Evolutionary conservation across 2,329 filamentous ascomycete genomes (phyloP), one percentile per base, ranked within the genome.

Genomic region (Diaporthe amygdali): DNA sequence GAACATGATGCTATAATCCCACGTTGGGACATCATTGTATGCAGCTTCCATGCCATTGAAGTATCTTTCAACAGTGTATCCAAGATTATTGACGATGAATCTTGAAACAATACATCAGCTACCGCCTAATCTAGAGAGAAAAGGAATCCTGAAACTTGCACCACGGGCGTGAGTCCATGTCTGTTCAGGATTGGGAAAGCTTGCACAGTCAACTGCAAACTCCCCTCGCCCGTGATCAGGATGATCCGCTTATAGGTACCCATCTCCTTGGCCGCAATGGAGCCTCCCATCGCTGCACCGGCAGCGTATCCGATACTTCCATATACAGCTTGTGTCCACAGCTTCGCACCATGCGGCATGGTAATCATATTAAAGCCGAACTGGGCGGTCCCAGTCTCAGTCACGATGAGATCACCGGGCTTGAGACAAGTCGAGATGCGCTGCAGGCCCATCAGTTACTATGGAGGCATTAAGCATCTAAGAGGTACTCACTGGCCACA

Each of bases 211-310:
- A 75, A 68, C 64, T 75, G 73, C 49, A 77, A 72, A 10, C 74
- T 76, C 44, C 77, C 77, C 49, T 78, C 76, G 30, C 77, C 77
- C 1, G 76, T 77, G 44, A 78, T 55, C 12, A 76, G 51, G 14
- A 77, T 64, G 15, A 75, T 30, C 20, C 75, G 69, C 34, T 71
- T 72, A 66, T 49, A 73, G 15, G 22, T 56, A 22, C 70, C 74
- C 39, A 69, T 69, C 63, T 77, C 72, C 52, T 74, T 71, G 14
- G 71, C 71, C 2, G 76, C 76, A n/a, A 77, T 67, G 1, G 73
- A 66, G 1, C 69, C 72, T 4, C 75, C 76, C 17, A 73, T 69
- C 3, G 75, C 73, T 1, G 73, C 72, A 4, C 74, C 75, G 5
- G 72, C 66, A 8, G 74, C 74, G 44, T 76, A 77, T 22, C 76